Percentiles rank a stretch among this genome's conserved stretches.
Evolutionary conservation across 116 monocot genomes (phyloP).

Genomic region (Zostera marina): DNA sequence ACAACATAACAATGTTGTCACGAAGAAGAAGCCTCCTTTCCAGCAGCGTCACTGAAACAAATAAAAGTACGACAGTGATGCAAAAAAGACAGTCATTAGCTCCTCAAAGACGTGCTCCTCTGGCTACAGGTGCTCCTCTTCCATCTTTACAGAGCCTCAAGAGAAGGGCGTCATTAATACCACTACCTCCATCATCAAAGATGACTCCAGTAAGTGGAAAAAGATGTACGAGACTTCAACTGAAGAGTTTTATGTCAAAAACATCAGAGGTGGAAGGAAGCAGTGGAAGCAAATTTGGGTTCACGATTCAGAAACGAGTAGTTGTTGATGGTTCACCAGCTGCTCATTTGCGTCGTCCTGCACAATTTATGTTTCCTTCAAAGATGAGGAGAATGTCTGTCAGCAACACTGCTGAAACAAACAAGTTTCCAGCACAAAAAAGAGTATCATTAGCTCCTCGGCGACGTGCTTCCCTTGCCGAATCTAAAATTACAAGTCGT

Average conservation of each 20-base stretch:
- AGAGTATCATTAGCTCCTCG: too few species aligned
- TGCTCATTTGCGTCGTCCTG: constrained; percentile 8
- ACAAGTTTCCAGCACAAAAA: too few species aligned
- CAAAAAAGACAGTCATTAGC: too few species aligned
- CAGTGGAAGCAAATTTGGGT: constrained; percentile 30
- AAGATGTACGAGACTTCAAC: constrained; percentile 21
- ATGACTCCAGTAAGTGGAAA: constrained; percentile 23
- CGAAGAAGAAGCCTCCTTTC: constrained; percentile 10
- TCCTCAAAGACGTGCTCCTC: not conserved
- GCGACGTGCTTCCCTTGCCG: too few species aligned
- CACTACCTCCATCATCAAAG: constrained; percentile 18
- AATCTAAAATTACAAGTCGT: too few species aligned
- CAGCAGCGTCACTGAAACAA: constrained; percentile 23
- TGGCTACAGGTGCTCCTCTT: constrained; percentile 5
- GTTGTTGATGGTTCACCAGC: constrained; percentile 26
- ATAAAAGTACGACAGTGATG: constrained; percentile 14
- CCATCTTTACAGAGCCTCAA: constrained; percentile 5
- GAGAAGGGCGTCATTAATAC: constrained; percentile 26
- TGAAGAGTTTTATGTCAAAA: constrained; percentile 12
- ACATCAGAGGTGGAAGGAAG: constrained; percentile 7
- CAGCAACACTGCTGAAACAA: too few species aligned
- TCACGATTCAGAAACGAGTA: constrained; percentile 69
- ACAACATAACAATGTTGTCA: constrained; percentile 12
- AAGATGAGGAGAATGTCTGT: not conserved
- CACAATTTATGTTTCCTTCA: not conserved